Conservation (phyloP, 225 moss, liverwort and hornwort species). For the Ulota crispa region DNA sequence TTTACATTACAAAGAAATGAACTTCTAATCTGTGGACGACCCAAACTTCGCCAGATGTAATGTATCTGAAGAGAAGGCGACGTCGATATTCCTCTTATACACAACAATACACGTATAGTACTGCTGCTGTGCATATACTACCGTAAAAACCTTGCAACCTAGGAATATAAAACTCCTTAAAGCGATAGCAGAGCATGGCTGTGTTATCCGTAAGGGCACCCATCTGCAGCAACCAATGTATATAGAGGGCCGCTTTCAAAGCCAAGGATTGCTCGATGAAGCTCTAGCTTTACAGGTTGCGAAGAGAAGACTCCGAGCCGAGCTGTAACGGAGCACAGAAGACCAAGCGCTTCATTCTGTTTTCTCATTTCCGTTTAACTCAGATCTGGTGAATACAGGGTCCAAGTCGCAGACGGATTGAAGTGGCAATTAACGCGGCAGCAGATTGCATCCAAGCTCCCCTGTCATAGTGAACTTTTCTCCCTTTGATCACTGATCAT, state of each 20-base stretch:
- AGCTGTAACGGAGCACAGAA: conserved; percentile 25
- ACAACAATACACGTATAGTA: conserved; percentile 30
- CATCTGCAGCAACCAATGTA: conserved; percentile 3
- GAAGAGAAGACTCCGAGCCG: conserved; percentile 16
- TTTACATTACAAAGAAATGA: conserved; percentile 38
- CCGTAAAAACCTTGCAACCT: conserved; percentile 17
- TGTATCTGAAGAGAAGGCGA: conserved; percentile 7
- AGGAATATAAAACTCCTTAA: conserved; percentile 20
- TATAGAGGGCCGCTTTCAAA: conserved; percentile 3
- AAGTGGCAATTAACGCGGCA: conserved; percentile 13
- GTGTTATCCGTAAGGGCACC: not conserved
- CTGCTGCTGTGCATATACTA: conserved; percentile 18
- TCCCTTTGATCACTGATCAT: conserved; percentile 51
- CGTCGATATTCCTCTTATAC: conserved; percentile 14
- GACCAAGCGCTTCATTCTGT: conserved; percentile 22
- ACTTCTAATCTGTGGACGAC: conserved; percentile 22
- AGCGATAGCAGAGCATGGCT: conserved; percentile 6
- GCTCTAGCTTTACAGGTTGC: conserved; percentile 24
- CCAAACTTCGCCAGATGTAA: conserved; percentile 16
- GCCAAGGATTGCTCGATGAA: conserved; percentile 12
- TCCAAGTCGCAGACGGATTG: conserved; percentile 19
- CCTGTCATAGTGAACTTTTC: conserved; percentile 30
- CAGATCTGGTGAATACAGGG: conserved; percentile 16
- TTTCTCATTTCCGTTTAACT: conserved; percentile 24
- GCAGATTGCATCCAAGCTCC: conserved; percentile 29